These are phyloP conservation scores for Cynanchum wilfordii DNA, from an alignment of 257 asterid species.

Conservation along the genomic window DNA sequence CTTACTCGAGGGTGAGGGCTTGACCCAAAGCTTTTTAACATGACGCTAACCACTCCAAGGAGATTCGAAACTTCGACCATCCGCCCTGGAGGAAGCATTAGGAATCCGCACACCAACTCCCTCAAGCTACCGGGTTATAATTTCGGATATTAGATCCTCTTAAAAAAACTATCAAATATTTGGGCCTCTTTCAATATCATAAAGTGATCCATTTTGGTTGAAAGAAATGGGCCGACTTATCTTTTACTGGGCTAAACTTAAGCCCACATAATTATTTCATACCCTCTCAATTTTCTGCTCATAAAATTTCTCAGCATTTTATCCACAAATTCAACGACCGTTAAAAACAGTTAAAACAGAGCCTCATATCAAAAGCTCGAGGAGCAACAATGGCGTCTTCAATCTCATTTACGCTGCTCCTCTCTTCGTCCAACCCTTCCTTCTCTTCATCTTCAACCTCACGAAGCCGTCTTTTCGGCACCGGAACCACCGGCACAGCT, in stretches of 20 bases:
- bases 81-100: too few relatives aligned
- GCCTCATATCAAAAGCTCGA: not conserved
- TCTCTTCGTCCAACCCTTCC: conserved; percentile 43
- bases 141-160: too few relatives aligned
- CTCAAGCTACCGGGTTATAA: too few relatives aligned
- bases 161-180: too few relatives aligned
- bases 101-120: too few relatives aligned
- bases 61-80: too few relatives aligned
- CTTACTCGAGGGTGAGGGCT: too few relatives aligned
- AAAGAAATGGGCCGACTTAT: not conserved
- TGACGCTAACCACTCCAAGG: too few relatives aligned
- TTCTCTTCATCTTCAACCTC: conserved; percentile 21
- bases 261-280: not conserved
- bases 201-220: not conserved
- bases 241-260: not conserved
- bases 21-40: too few relatives aligned
- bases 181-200: not conserved
- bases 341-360: conserved; percentile 18
- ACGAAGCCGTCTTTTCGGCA: conserved; percentile 31
- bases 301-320: not conserved
- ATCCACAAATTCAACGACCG: conserved; percentile 9
- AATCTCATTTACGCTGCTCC: conserved; percentile 24
- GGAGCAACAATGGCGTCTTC: conserved; percentile 56
- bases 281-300: not conserved
- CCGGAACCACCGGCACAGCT: conserved; percentile 21